Evolutionary conservation across 768 basidiomycete species (phyloP).

Genomic region (Ramaria sp.): DNA sequence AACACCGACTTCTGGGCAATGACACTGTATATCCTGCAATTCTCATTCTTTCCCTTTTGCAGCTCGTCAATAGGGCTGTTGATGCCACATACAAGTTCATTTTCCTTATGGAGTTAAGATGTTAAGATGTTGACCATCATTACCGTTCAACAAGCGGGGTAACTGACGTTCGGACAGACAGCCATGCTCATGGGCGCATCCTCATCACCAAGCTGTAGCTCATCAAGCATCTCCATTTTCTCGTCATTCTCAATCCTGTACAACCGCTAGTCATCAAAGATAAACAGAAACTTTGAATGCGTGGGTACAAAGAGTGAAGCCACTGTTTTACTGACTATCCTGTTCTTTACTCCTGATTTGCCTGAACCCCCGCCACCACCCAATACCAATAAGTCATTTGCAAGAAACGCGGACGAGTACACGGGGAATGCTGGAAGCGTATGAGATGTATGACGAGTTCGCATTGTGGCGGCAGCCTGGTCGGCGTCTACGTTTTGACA

Average conservation of each 20-base stretch:
- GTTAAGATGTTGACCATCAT: neutral
- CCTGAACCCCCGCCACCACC: constrained; percentile 85
- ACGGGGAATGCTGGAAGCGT: constrained; percentile 78
- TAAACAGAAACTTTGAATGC: constrained; percentile 3
- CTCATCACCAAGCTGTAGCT: constrained; percentile 74
- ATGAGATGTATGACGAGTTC: constrained; percentile 70
- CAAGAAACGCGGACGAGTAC: constrained; percentile 74
- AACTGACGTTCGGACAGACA: constrained; percentile 44
- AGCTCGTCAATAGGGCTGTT: constrained; percentile 54
- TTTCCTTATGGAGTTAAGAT: constrained; percentile 24
- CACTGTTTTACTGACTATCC: constrained; percentile 48
- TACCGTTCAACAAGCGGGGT: neutral
- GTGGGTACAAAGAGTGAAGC: neutral
- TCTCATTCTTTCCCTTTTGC: constrained; percentile 62
- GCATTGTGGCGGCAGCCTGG: constrained; percentile 34
- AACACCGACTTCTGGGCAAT: constrained; percentile 46
- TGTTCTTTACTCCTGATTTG: constrained; percentile 87
- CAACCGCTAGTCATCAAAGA: constrained; percentile 41
- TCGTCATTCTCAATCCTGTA: constrained; percentile 50
- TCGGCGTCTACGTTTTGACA: too few relatives aligned
- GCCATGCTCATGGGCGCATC: constrained; percentile 98
- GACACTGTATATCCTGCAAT: constrained; percentile 65
- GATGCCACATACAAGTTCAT: constrained; percentile 69
- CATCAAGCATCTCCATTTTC: constrained; percentile 45
- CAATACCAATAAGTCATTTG: constrained; percentile 59